phyloP scores from a whole-genome alignment of 176 grass and related monocot species.

The Eleusine coracana region DNA sequence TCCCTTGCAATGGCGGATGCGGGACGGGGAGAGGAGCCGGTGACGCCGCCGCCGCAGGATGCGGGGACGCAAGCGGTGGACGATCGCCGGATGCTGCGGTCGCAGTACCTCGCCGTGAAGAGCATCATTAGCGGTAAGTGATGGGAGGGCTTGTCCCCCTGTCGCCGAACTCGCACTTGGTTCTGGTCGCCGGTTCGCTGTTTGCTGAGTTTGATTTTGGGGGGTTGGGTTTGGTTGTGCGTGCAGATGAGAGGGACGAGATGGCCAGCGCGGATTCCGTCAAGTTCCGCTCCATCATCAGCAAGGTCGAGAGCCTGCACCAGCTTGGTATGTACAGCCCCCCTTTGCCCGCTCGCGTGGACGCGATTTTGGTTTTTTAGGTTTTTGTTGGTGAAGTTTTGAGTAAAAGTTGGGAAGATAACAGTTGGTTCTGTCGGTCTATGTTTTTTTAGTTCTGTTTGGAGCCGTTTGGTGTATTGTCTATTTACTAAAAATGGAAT shows the following conservation, averaged over 20 bases:
- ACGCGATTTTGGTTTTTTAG: not conserved
- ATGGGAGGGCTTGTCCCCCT: not conserved
- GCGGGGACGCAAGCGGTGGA: conserved; percentile 31
- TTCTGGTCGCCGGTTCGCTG: not conserved
- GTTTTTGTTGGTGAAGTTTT: not conserved
- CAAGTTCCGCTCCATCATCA: conserved; percentile 72
- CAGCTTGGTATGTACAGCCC: conserved; percentile 40
- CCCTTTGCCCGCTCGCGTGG: not conserved
- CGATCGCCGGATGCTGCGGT: conserved; percentile 68
- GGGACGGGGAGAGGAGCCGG: not conserved
- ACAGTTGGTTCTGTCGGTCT: not conserved
- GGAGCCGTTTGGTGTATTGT: not conserved
- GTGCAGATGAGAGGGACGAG: conserved; percentile 72
- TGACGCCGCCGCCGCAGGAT: not conserved
- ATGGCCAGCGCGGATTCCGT: conserved; percentile 50
- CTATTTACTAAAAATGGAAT: not conserved
- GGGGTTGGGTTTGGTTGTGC: not conserved
- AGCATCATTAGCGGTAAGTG: conserved; percentile 64
- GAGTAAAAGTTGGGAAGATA: not conserved
- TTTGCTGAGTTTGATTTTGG: not conserved
- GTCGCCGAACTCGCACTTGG: not conserved
- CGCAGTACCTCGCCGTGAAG: conserved; percentile 75
- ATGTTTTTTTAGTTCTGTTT: not conserved
- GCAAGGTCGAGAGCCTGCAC: conserved; percentile 72
- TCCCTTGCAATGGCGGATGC: conserved; percentile 13